Evolutionary conservation across 441 rosid species (phyloP), one percentile per base, ranked within the genome.

Genomic region (Mallotus repandus): DNA sequence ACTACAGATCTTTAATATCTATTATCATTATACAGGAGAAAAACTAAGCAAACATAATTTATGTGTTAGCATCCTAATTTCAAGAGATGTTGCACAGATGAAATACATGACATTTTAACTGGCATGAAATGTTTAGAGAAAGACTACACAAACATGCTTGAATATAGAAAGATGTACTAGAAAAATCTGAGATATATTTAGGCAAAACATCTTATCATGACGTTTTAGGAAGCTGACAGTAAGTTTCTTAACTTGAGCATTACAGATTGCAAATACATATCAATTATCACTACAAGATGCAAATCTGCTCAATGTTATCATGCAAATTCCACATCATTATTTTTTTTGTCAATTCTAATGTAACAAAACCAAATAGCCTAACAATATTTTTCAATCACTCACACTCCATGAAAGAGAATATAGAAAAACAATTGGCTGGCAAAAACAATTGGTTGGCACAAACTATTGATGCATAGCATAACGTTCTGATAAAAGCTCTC

Each of bases 1-100:
- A 77, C 71, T 45, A 67, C 65, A 80, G 46, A 78, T 63, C 58
- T 29, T 68, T 64, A 71, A 49, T 59, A 45, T 49, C 65, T 43
- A 56, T n/a, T 21, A 49, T 19, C 3, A 48, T 45, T 54, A 22
- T 54, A 38, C 46, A 72, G 9, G 74, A 63, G 29, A 59, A 25
- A 25, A 65, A 61, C 60, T 25, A 56, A 10, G 60, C 11, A 19
- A 74, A 70, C 45, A 54, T 69, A 48, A n/a, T 45, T 7, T 13
- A 18, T 56, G 43, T 6, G 5, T 43, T 38, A 46, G 29, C 58
- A 41, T 1, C 9, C 53, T 67, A n/a, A 73, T 35, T 45, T 58
- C 57, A 53, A 54, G 25, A 68, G 66, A 65, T 19, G 41, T 19
- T 63, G 54, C 60, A 48, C 4, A 68, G 15, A 41, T 41, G 52